Evolutionary conservation across 768 basidiomycete genomes (phyloP), one percentile per base, ranked within the genome.

Genomic region (Tylopilus cervinicoccineus): DNA sequence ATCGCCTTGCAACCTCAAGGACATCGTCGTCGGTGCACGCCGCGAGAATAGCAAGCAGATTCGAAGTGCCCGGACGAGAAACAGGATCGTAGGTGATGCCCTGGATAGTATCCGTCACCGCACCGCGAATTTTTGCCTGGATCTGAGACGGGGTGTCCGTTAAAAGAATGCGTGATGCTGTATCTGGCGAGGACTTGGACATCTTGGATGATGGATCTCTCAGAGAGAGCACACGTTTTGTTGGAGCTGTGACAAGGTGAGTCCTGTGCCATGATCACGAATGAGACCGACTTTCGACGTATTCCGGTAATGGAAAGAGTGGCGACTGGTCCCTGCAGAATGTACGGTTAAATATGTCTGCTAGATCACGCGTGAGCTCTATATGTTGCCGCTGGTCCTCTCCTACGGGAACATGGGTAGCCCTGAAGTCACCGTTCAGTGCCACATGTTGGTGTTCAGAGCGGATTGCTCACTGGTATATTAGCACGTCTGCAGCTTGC

Each of bases 341-440:
- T 16, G 76, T 76, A 8, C 79, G 76, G 63, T 97, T 97, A 72
- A 95, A 95, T 8, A 69, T 71, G 16, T 88, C 81, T 0, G 90
- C 93, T 11, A 96, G 70, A 57, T 94, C 91, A 26, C 92, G 82
- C 16, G 79, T 78, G 0, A 98, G 80, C 59, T 96, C 93, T 34
- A 97, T 78, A 60, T 98, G 95, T 70, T 98, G 95, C 19, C 82
- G 80, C 62, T 97, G 95, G 65, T 98, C 95, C 60, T 97, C 93
- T 22, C 95, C 95, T 5, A 98, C 94, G 0, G 95, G 95, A 1
- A 98, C 88, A 63, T 93, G 88, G 0, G 93, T 95, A 2, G 93
- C 81, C 56, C 93, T 92, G 53, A 2, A 7, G 8, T 10, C 11
- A 13, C 29, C 17, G 20, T 38, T 43, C 12, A 44, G 41, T 9